These are phyloP conservation scores for Morella rubra DNA, from an alignment of 306 rosid genomes.

Conservation along the genomic window DNA sequence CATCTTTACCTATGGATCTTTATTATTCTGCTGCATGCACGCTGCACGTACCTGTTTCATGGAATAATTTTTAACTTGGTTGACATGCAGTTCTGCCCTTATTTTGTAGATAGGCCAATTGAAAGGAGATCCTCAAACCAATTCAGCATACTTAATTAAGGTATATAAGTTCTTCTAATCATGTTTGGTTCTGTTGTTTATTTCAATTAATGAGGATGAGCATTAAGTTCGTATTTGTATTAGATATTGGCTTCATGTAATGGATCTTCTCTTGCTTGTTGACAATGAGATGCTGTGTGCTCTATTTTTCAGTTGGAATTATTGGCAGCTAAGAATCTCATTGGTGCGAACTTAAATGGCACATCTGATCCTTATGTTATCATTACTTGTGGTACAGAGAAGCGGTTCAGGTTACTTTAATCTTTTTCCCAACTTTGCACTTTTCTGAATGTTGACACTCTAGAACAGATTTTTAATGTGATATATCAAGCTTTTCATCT, in stretches of 20 bases:
- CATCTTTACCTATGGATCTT: background rate
- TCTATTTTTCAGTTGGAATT: slow-evolving; percentile 73
- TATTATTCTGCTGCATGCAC: background rate
- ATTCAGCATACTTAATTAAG: slow-evolving; percentile 76
- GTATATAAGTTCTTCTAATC: slow-evolving; percentile 41
- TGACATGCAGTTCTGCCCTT: slow-evolving; percentile 91
- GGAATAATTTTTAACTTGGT: slow-evolving; percentile 60
- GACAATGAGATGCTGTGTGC: background rate
- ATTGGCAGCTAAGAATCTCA: slow-evolving; percentile 92
- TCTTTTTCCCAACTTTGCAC: background rate
- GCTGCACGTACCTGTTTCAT: slow-evolving; percentile 25
- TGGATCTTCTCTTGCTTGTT: slow-evolving; percentile 21
- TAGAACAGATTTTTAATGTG: slow-evolving; percentile 1
- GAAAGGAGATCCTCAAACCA: slow-evolving; percentile 61
- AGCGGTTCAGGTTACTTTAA: slow-evolving; percentile 76
- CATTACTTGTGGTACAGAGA: slow-evolving; percentile 85
- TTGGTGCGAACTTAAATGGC: slow-evolving; percentile 96
- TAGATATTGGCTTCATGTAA: slow-evolving; percentile 14
- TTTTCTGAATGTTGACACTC: slow-evolving; percentile 1
- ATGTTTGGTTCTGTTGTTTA: slow-evolving; percentile 23
- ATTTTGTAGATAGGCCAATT: slow-evolving; percentile 70
- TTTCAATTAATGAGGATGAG: slow-evolving; percentile 11
- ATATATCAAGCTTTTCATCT: background rate
- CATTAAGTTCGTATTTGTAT: background rate
- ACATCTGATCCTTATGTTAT: slow-evolving; percentile 96